phyloP scores from a whole-genome alignment of 345 rosid species.

The Eucalyptus decipiens region DNA sequence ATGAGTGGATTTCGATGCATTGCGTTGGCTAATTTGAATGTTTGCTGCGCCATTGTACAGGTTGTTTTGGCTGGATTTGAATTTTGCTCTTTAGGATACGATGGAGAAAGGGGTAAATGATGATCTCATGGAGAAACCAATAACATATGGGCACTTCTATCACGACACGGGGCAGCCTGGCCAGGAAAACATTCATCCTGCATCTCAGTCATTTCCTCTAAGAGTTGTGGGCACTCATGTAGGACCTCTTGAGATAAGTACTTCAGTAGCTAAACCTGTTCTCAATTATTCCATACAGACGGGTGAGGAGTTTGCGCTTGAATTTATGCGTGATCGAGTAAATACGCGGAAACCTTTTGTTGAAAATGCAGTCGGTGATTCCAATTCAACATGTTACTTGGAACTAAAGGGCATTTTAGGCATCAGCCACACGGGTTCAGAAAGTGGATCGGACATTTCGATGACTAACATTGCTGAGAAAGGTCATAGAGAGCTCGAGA shows the following conservation, averaged over 20 bases:
- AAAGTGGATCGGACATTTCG: conserved; percentile 50
- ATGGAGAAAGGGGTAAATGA: conserved; percentile 7
- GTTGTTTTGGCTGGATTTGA: neutral
- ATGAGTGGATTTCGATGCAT: neutral
- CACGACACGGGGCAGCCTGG: conserved; percentile 32
- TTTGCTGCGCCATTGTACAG: neutral
- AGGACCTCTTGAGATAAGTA: conserved; percentile 26
- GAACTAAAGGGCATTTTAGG: conserved; percentile 58
- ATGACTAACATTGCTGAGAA: conserved; percentile 28
- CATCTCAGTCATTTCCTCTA: conserved; percentile 21
- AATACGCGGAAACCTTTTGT: conserved; percentile 32
- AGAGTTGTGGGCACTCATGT: conserved; percentile 20
- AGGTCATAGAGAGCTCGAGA: conserved; percentile 37
- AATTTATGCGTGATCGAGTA: conserved; percentile 76
- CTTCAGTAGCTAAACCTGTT: conserved; percentile 52
- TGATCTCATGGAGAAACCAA: conserved; percentile 34
- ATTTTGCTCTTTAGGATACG: neutral
- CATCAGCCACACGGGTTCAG: conserved; percentile 47
- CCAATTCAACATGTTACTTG: conserved; percentile 45
- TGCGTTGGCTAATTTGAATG: neutral
- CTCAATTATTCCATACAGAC: conserved; percentile 76
- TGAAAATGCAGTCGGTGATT: conserved; percentile 22
- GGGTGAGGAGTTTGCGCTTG: conserved; percentile 91
- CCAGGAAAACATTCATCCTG: conserved; percentile 20
- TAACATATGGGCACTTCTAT: conserved; percentile 16